These are phyloP conservation scores for sunflower (Helianthus annuus) DNA, from an alignment of 129 eudicot genomes.

Conservation along the genomic window HanXRQr2.0-SUNRISE NC_035439.2:142803649-142804148, in stretches of 20 bases:
- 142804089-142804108: conserved; percentile 94
- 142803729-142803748: no score
- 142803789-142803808: conserved; percentile 3
- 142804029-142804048: conserved; percentile 86
- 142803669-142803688: no score
- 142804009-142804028: conserved; percentile 87
- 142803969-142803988: conserved; percentile 72
- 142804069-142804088: conserved; percentile 86
- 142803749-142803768: no score
- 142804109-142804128: conserved; percentile 82
- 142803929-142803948: neutral
- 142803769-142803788: no score
- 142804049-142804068: conserved; percentile 83
- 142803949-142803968: conserved; percentile 48
- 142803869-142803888: conserved; percentile 48
- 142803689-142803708: no score
- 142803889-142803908: conserved; percentile 3
- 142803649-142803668: no score
- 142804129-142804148: conserved; percentile 85
- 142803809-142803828: neutral
- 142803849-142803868: neutral
- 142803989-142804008: conserved; percentile 50
- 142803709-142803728: no score
- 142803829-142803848: neutral
- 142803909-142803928: neutral